Conservation (phyloP, 441 rosid genomes). For the Eutrema salsugineum region DNA sequence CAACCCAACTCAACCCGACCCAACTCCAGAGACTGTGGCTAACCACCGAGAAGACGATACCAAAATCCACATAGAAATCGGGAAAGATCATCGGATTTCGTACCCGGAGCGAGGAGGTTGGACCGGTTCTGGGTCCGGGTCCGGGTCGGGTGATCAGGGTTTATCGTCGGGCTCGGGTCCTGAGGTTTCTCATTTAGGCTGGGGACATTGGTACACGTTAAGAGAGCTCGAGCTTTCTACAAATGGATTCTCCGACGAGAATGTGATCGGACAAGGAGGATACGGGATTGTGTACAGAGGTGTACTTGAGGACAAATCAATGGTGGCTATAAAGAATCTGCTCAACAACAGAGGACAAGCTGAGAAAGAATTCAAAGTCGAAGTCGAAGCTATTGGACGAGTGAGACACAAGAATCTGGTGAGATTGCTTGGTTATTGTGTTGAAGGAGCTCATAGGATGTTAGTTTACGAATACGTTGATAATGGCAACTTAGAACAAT, state of each 20-base stretch:
- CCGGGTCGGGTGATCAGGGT: conserved; percentile 56
- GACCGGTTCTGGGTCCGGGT: conserved; percentile 49
- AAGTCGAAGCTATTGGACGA: conserved; percentile 93
- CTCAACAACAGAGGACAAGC: conserved; percentile 75
- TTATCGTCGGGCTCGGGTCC: conserved; percentile 12
- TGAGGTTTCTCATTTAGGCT: conserved; percentile 34
- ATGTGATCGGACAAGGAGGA: conserved; percentile 24
- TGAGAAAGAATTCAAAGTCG: conserved; percentile 92
- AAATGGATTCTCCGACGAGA: conserved; percentile 26
- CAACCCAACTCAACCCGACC: conserved; percentile 41
- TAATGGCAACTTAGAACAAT: conserved; percentile 88
- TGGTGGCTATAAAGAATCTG: conserved; percentile 25
- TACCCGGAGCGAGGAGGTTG: conserved; percentile 63
- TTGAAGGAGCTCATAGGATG: conserved; percentile 96
- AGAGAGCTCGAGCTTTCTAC: conserved; percentile 32
- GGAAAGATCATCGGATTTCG: conserved; percentile 75
- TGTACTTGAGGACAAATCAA: conserved; percentile 19
- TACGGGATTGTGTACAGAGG: conserved; percentile 27
- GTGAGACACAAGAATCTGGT: conserved; percentile 91
- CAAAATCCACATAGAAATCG: conserved; percentile 77
- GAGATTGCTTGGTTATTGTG: conserved; percentile 91
- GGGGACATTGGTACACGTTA: conserved; percentile 28
- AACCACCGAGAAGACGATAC: conserved; percentile 45
- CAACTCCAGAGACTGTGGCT: conserved; percentile 34
- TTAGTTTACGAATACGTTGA: conserved; percentile 82